These are phyloP conservation scores for Coelastrella sp. DNA, from an alignment of 139 green algal species.

Conservation along the genomic window DNA sequence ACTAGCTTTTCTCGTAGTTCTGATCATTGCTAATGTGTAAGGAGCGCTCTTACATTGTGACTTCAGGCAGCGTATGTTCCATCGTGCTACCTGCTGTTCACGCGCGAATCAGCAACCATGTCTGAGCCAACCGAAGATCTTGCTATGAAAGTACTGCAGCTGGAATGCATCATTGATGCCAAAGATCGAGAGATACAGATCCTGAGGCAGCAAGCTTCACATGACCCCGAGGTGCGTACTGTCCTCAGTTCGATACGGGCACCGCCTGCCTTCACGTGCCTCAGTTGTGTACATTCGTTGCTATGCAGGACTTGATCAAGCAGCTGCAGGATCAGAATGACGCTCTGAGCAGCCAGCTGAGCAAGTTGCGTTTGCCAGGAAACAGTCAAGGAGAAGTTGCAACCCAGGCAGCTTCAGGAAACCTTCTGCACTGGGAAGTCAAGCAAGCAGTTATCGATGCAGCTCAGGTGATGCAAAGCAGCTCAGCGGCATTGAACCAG, in stretches of 20 bases:
- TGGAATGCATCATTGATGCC: slow-evolving; percentile 46
- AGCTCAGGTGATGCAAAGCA: not conserved
- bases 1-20: no score
- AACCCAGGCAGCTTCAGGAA: not conserved
- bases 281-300: not conserved
- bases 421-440: not conserved
- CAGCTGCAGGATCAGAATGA: slow-evolving; percentile 15
- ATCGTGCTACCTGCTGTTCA: slow-evolving; percentile 4
- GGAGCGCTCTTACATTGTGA: no score
- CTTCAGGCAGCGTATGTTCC: no score
- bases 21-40: no score
- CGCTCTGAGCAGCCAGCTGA: slow-evolving; percentile 16
- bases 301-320: not conserved
- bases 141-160: slow-evolving; percentile 26
- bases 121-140: not conserved
- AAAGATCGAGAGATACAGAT: slow-evolving; percentile 37
- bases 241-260: no score
- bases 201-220: not conserved
- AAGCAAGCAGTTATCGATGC: not conserved
- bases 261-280: no score
- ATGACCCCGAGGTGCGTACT: slow-evolving; percentile 24
- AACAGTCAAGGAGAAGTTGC: not conserved
- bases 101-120: not conserved
- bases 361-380: not conserved
- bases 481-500: not conserved